Conservation (phyloP, 1,284 basidiomycete genomes). For the Cryptococcus deneoformans region DNA sequence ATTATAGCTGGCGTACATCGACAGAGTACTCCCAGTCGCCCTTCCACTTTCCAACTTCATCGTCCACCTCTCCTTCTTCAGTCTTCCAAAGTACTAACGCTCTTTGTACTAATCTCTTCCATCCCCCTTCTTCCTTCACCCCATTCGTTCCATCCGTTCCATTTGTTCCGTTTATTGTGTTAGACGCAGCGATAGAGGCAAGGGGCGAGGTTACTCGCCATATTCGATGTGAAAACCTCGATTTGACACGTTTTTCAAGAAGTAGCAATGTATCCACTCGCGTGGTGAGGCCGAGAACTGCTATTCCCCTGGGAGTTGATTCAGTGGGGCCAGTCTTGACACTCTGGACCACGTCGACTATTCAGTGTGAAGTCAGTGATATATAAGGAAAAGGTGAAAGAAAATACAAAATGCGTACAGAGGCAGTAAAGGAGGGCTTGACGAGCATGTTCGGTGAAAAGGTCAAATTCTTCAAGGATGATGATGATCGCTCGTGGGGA, state of each 20-base stretch:
- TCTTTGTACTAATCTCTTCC: background rate
- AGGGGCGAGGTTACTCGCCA: constrained; percentile 67
- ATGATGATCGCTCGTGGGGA: constrained; percentile 77
- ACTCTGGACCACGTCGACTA: constrained; percentile 53
- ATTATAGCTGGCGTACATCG: no score
- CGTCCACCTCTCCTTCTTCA: constrained; percentile 41
- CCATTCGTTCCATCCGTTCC: background rate
- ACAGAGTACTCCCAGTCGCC: constrained; percentile 55
- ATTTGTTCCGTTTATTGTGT: no score
- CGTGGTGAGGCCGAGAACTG: constrained; percentile 76
- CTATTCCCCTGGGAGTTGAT: constrained; percentile 59
- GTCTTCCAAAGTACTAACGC: background rate
- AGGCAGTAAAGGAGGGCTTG: constrained; percentile 86
- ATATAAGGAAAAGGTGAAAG: background rate
- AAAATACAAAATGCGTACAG: constrained; percentile 56
- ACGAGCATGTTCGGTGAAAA: constrained; percentile 82
- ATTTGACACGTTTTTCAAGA: constrained; percentile 92
- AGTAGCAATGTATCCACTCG: constrained; percentile 79
- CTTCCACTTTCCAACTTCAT: constrained; percentile 44
- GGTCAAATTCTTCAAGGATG: constrained; percentile 83
- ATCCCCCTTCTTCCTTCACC: background rate
- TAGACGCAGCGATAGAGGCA: background rate
- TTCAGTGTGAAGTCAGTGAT: background rate
- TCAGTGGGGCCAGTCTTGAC: constrained; percentile 47
- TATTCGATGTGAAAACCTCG: constrained; percentile 87